Base-by-base conservation (phyloP, 2,329 filamentous ascomycete genomes). In the Calonectria pseudoreteaudii region DNA sequence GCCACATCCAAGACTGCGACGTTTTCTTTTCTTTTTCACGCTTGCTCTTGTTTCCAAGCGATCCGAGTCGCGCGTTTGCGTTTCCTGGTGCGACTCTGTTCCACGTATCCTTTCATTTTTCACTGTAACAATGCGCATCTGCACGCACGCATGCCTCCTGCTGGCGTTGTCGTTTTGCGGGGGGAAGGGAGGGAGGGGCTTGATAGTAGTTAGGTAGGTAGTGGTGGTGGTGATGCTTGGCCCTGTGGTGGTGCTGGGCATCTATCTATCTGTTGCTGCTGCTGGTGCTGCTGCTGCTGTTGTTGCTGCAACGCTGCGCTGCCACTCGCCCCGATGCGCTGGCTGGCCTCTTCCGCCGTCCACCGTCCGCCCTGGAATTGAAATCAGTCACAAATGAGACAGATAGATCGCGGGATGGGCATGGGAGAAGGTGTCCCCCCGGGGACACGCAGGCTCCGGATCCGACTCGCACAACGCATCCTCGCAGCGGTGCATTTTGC, bases 401-500 rank as follows among this genome's bases (percentile, higher is more conserved):
- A 47, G 60, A 67, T 60, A 64, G 60, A 67, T 60, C 64, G 64
- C 67, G 70, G 70, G 70, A 68, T 68, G 44, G 41, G 41, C 41
- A 20, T 44, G 52, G 28, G n/a, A 31, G 50, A 30, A 53, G 26
- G 34, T 9, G 18, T 38, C 31, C 10, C 5, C n/a, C 41, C 67
- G 31, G 56, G 44, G 66, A 36, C 50, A 53, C 44, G 36, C 52
- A 28, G 26, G 28, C 64, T 26, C 23, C 20, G 38, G 65, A 68
- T 60, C 70, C 66, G 70, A 72, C 70, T 72, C 58, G 70, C 70
- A 72, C 70, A 72, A 65, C 70, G 26, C 70, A 72, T 65, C 56
- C 66, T 58, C 66, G 70, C 70, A 69, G 66, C 66, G 49, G 34
- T 47, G 41, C 52, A 62, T 64, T 60, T 28, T 16, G 31, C 36